Evolutionary conservation across 805 yeast genomes (phyloP).

Genomic region (Wickerhamiella cacticola): DNA sequence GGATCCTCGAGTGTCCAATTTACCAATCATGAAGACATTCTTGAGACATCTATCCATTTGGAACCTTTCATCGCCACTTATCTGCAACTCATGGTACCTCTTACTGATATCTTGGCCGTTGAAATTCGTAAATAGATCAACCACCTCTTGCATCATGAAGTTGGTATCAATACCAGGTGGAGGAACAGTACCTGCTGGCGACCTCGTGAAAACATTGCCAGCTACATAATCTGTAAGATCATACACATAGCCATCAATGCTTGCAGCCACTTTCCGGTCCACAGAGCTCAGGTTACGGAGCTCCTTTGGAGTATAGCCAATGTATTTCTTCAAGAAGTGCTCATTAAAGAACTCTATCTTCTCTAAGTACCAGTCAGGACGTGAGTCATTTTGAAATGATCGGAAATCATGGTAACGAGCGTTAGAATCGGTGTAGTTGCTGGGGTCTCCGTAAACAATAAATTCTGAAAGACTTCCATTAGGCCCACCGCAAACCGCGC

Average conservation of each 20-base stretch:
- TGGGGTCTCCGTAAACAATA: slow-evolving; percentile 26
- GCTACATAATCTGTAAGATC: slow-evolving; percentile 31
- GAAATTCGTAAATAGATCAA: slow-evolving; percentile 27
- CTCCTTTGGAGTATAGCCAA: slow-evolving; percentile 30
- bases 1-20: slow-evolving; percentile 32
- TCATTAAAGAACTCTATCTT: slow-evolving; percentile 29
- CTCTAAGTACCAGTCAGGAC: slow-evolving; percentile 35
- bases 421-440: slow-evolving; percentile 31
- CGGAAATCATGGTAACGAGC: slow-evolving; percentile 34
- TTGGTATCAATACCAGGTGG: slow-evolving; percentile 23
- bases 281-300: slow-evolving; percentile 23
- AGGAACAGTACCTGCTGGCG: slow-evolving; percentile 23
- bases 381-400: slow-evolving; percentile 29
- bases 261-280: slow-evolving; percentile 24
- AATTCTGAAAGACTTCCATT: slow-evolving; percentile 25
- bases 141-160: slow-evolving; percentile 27
- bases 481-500: slow-evolving; percentile 31
- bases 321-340: slow-evolving; percentile 29
- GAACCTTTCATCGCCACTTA: slow-evolving; percentile 20
- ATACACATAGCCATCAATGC: slow-evolving; percentile 30
- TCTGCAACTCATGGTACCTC: slow-evolving; percentile 22
- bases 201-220: slow-evolving; percentile 28
- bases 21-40: slow-evolving; percentile 33
- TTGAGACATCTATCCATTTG: slow-evolving; percentile 29
- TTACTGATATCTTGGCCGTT: slow-evolving; percentile 30